These are phyloP conservation scores for Cyclostephanos invisitatus DNA, from an alignment of 108 stramenopile genomes.

Conservation along the genomic window DNA sequence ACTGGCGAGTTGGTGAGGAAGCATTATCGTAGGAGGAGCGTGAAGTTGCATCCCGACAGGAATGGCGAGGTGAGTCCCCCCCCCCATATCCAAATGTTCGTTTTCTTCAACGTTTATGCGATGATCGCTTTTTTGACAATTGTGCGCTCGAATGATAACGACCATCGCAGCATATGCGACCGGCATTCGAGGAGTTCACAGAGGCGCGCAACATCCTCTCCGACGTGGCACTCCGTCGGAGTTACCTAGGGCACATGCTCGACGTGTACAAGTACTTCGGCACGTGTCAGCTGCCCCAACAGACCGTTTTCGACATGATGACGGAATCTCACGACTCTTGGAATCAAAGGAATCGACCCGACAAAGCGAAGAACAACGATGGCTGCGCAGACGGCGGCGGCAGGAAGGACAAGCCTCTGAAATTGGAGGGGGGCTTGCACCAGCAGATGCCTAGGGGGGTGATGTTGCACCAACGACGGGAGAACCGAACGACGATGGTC, in stretches of 20 bases:
- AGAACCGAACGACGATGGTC: conserved; percentile 3
- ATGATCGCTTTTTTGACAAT: neutral
- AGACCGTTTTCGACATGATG: conserved; percentile 5
- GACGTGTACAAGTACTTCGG: conserved; percentile 9
- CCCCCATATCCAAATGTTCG: no score
- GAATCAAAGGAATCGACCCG: conserved; percentile 25
- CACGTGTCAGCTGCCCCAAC: neutral
- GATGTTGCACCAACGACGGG: conserved; percentile 10
- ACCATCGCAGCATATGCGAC: conserved; percentile 13
- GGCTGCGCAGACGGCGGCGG: neutral
- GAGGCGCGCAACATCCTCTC: conserved; percentile 35
- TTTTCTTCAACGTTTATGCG: neutral
- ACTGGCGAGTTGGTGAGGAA: conserved; percentile 20
- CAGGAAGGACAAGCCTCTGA: conserved; percentile 11
- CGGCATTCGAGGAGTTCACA: conserved; percentile 39
- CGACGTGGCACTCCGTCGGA: conserved; percentile 12
- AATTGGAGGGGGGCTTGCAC: conserved; percentile 36
- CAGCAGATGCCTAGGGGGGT: conserved; percentile 28
- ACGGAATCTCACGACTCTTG: conserved; percentile 16
- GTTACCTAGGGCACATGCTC: conserved; percentile 35
- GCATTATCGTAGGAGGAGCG: conserved; percentile 35
- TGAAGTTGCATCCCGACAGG: conserved; percentile 48
- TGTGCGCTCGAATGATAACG: neutral
- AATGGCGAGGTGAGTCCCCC: conserved; percentile 45
- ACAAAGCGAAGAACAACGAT: conserved; percentile 15